Conservation (phyloP, 2,329 filamentous ascomycete species). For the Chalaropsis ovoidea region DNA sequence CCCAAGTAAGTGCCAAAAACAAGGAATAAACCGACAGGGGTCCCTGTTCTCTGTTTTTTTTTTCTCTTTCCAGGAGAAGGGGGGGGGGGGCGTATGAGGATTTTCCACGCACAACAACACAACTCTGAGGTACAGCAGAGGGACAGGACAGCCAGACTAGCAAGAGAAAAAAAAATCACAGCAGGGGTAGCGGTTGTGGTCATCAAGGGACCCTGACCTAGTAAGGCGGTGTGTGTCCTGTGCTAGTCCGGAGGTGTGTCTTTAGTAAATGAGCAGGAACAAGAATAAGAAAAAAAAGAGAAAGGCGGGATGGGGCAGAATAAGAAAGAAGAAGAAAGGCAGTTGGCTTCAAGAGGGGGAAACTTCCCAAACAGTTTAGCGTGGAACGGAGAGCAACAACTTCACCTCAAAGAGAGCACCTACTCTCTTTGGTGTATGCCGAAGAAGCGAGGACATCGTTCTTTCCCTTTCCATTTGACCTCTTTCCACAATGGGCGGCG, state of each 20-base stretch:
- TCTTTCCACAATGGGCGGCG: neutral
- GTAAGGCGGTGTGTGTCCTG: neutral
- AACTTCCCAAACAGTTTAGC: conserved; percentile 15
- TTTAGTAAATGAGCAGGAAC: neutral
- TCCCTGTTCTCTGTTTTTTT: neutral
- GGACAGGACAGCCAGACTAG: neutral
- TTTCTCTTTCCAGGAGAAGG: conserved; percentile 10
- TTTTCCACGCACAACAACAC: neutral
- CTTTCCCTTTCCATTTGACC: neutral
- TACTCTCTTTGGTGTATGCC: neutral
- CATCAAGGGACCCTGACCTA: neutral
- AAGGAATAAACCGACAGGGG: conserved; percentile 12
- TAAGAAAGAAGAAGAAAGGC: conserved; percentile 1
- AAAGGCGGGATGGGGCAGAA: conserved; percentile 1
- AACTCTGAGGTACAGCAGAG: neutral
- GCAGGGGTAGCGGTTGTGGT: neutral
- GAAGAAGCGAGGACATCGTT: neutral
- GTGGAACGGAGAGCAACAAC: conserved; percentile 7
- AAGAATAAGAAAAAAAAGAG: neutral
- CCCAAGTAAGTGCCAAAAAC: conserved; percentile 11
- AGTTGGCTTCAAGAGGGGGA: conserved; percentile 2
- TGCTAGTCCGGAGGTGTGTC: neutral
- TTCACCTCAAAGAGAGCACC: conserved; percentile 1
- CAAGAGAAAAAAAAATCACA: neutral
- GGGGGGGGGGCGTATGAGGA: conserved; percentile 2